A percentile compares a stretch with the other conserved stretches of the same genome.
Conservation (phyloP, 2,329 filamentous ascomycete species). For the Ophiostoma ulmi region DNA sequence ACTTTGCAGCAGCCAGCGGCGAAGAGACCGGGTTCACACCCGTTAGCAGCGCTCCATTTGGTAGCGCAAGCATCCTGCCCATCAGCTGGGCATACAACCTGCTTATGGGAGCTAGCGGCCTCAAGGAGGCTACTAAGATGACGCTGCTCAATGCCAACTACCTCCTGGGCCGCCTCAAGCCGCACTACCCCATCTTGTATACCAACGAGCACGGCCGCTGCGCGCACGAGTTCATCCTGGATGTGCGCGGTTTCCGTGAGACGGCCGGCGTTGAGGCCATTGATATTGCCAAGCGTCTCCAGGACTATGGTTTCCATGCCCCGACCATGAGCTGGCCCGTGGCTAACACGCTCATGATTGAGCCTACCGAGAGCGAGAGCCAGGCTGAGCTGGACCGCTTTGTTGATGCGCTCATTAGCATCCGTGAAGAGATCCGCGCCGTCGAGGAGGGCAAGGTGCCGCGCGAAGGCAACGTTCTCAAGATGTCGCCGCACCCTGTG, state of each 20-base stretch:
- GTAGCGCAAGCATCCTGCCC: slow-evolving; percentile 84
- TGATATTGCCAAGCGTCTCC: slow-evolving; percentile 91
- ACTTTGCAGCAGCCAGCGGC: slow-evolving; percentile 22
- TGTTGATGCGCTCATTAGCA: slow-evolving; percentile 81
- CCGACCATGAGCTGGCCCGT: slow-evolving; percentile 98
- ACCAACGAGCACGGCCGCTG: slow-evolving; percentile 83
- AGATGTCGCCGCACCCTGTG: slow-evolving; percentile 82
- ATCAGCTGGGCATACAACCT: slow-evolving; percentile 95
- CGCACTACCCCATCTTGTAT: slow-evolving; percentile 88
- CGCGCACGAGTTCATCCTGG: slow-evolving; percentile 95
- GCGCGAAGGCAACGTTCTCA: slow-evolving; percentile 74
- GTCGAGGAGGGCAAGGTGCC: slow-evolving; percentile 75
- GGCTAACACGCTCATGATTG: slow-evolving; percentile 93
- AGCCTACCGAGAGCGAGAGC: slow-evolving; percentile 90
- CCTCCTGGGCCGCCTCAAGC: slow-evolving; percentile 78
- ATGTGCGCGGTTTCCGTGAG: slow-evolving; percentile 78
- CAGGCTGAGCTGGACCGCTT: slow-evolving; percentile 92
- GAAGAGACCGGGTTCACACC: slow-evolving; percentile 39
- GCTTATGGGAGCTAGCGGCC: slow-evolving; percentile 79
- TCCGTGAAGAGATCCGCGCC: slow-evolving; percentile 76
- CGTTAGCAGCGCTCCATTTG: slow-evolving; percentile 77
- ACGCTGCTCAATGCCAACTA: slow-evolving; percentile 97
- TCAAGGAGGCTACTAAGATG: slow-evolving; percentile 85
- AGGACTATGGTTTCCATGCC: slow-evolving; percentile 96
- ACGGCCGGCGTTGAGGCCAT: slow-evolving; percentile 81